phyloP scores from a whole-genome alignment of 164 flowering plant genomes.

The Aristolochia californica region DNA sequence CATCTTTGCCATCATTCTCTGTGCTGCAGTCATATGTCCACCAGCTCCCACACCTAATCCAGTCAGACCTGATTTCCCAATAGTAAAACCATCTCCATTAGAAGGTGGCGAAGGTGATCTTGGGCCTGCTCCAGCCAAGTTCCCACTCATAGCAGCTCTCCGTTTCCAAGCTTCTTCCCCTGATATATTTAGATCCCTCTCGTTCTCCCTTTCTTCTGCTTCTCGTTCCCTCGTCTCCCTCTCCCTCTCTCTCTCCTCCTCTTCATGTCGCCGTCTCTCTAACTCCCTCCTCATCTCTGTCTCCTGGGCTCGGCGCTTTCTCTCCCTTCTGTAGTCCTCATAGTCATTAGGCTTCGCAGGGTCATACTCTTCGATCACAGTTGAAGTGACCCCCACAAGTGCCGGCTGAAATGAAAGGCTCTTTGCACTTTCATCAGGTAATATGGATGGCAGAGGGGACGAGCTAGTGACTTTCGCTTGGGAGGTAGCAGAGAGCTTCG shows the following conservation, averaged over 20 bases:
- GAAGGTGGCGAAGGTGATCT: constrained; percentile 60
- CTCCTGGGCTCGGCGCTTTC: constrained; percentile 41
- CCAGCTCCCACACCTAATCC: constrained; percentile 96
- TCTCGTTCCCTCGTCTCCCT: constrained; percentile 34
- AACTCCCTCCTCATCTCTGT: constrained; percentile 56
- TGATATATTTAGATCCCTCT: constrained; percentile 61
- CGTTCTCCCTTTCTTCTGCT: constrained; percentile 26
- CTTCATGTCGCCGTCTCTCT: constrained; percentile 41
- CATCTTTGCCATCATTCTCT: constrained; percentile 99
- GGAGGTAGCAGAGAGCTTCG: constrained; percentile 18
- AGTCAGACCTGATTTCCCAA: constrained; percentile 75
- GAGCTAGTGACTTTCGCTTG: constrained; percentile 13
- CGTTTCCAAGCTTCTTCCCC: constrained; percentile 98
- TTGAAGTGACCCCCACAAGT: constrained; percentile 66
- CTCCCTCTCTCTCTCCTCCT: constrained; percentile 54
- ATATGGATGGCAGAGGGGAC: not conserved
- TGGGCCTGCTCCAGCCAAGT: constrained; percentile 24
- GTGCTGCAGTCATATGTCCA: constrained; percentile 99
- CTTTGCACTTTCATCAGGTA: constrained; percentile 12
- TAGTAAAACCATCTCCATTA: constrained; percentile 61
- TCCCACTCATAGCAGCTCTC: constrained; percentile 80
- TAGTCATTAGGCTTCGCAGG: constrained; percentile 94
- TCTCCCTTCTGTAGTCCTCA: constrained; percentile 74
- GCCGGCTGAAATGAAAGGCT: constrained; percentile 33
- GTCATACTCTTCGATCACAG: constrained; percentile 85